Conservation (phyloP, 495 filamentous ascomycete species). For the Aeminium ludgeri region DNA sequence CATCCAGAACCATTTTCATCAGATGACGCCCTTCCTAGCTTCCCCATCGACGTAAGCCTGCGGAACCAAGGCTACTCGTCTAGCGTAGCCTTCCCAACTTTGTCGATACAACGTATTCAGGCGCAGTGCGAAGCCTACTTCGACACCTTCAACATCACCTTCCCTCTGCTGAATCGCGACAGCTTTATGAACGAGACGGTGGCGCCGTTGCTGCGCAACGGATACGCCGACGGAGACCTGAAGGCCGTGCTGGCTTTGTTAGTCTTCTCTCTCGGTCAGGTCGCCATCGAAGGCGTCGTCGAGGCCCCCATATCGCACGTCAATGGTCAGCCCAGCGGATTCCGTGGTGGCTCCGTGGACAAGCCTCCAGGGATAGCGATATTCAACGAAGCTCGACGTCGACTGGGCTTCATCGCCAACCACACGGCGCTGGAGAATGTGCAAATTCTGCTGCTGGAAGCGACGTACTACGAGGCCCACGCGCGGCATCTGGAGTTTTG, state of each 20-base stretch:
- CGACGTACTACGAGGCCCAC: slow-evolving; percentile 13
- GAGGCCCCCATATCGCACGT: slow-evolving; percentile 28
- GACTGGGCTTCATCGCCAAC: slow-evolving; percentile 39
- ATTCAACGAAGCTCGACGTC: slow-evolving; percentile 42
- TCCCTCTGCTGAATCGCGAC: slow-evolving; percentile 39
- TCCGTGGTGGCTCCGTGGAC: slow-evolving; percentile 33
- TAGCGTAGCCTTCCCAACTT: slow-evolving; percentile 21
- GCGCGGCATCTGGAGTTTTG: slow-evolving; percentile 36
- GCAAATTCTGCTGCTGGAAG: slow-evolving; percentile 35
- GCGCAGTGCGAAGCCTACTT: slow-evolving; percentile 36
- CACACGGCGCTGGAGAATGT: slow-evolving; percentile 40
- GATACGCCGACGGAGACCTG: slow-evolving; percentile 31
- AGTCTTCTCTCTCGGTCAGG: slow-evolving; percentile 39
- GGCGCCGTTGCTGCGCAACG: slow-evolving; percentile 29
- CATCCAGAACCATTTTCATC: slow-evolving; percentile 22
- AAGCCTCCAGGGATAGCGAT: slow-evolving; percentile 38
- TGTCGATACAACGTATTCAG: slow-evolving; percentile 35
- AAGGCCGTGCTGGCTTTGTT: slow-evolving; percentile 37
- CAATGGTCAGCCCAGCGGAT: slow-evolving; percentile 33
- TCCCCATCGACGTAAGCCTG: neutral
- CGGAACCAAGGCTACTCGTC: slow-evolving; percentile 3
- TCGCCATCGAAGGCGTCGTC: slow-evolving; percentile 33
- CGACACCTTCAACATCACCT: slow-evolving; percentile 37
- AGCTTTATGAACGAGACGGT: slow-evolving; percentile 33
- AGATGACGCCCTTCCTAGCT: slow-evolving; percentile 13